phyloP scores from a whole-genome alignment of 352 stramenopile species.

The Peronospora farinosa region DNA sequence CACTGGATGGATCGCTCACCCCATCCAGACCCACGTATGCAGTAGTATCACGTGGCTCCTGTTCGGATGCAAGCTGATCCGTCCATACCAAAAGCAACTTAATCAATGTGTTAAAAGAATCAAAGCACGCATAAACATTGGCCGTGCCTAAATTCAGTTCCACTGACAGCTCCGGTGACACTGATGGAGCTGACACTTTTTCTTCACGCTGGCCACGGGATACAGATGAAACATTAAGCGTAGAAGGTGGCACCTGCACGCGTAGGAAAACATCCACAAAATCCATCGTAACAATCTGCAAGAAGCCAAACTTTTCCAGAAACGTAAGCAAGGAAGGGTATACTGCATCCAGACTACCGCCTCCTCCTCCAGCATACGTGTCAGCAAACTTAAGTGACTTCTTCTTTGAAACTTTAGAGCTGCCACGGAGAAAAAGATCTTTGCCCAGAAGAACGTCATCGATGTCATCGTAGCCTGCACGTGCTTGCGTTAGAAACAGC shows the following conservation, averaged over 20 bases:
- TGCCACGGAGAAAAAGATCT: conserved; percentile 42
- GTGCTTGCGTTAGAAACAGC: conserved; percentile 61
- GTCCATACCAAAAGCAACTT: conserved; percentile 64
- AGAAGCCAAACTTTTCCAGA: conserved; percentile 72
- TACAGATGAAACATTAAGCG: conserved; percentile 14
- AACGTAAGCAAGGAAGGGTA: conserved; percentile 77
- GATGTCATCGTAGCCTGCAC: conserved; percentile 63
- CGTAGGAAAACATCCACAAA: conserved; percentile 80
- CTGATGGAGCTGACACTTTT: conserved; percentile 29
- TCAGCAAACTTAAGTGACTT: conserved; percentile 44
- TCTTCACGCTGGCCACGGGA: conserved; percentile 22
- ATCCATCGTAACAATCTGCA: conserved; percentile 83
- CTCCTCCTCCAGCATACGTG: conserved; percentile 11
- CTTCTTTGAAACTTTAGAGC: conserved; percentile 23
- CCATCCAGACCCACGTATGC: conserved; percentile 74
- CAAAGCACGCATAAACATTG: conserved; percentile 86
- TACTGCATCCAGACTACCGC: conserved; percentile 20
- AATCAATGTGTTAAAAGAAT: conserved; percentile 84
- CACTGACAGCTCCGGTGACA: conserved; percentile 66
- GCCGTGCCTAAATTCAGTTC: conserved; percentile 78
- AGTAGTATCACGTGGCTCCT: conserved; percentile 62
- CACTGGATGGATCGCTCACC: conserved; percentile 43
- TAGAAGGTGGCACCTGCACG: conserved; percentile 43
- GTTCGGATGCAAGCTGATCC: conserved; percentile 59
- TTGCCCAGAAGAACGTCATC: conserved; percentile 59